Evolutionary conservation across 2,329 filamentous ascomycete genomes (phyloP).

Genomic region (Phialocephala subalpina): DNA sequence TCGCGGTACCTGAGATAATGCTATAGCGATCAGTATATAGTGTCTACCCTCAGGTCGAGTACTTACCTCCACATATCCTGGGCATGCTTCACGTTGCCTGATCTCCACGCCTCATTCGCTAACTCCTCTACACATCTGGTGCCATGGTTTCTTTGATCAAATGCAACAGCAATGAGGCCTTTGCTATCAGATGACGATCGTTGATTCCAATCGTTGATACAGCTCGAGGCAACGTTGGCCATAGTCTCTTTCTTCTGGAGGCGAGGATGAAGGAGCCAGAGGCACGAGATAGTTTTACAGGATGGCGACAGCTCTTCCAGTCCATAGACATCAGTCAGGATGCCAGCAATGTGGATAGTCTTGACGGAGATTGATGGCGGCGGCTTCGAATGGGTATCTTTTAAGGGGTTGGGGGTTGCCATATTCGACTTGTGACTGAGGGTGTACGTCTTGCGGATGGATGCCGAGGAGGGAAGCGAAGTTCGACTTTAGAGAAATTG

Average conservation of each 20-base stretch:
- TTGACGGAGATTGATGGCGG: constrained; percentile 62
- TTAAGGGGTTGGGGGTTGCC: constrained; percentile 34
- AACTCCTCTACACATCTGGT: constrained; percentile 69
- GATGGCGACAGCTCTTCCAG: constrained; percentile 71
- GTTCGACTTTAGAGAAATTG: no score
- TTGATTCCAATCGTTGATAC: constrained; percentile 73
- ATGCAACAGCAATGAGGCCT: constrained; percentile 80
- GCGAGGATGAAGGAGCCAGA: constrained; percentile 93
- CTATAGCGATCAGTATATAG: constrained; percentile 45
- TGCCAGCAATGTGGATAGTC: constrained; percentile 77
- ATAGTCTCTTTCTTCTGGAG: constrained; percentile 76
- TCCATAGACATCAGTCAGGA: constrained; percentile 83
- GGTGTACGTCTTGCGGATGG: constrained; percentile 1
- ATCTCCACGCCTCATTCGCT: constrained; percentile 79
- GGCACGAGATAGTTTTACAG: constrained; percentile 69
- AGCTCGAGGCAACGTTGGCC: constrained; percentile 74
- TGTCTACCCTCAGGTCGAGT: not conserved
- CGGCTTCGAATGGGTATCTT: constrained; percentile 19
- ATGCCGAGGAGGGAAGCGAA: constrained; percentile 3
- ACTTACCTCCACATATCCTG: constrained; percentile 80
- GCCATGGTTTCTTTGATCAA: constrained; percentile 96
- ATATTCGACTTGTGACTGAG: constrained; percentile 22
- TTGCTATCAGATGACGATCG: constrained; percentile 42
- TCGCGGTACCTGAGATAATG: constrained; percentile 74
- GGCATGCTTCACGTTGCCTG: constrained; percentile 80